A percentile compares a stretch with the other conserved stretches of the same genome.
phyloP scores from a whole-genome alignment of 306 rosid genomes.

The Inga laurina region DNA sequence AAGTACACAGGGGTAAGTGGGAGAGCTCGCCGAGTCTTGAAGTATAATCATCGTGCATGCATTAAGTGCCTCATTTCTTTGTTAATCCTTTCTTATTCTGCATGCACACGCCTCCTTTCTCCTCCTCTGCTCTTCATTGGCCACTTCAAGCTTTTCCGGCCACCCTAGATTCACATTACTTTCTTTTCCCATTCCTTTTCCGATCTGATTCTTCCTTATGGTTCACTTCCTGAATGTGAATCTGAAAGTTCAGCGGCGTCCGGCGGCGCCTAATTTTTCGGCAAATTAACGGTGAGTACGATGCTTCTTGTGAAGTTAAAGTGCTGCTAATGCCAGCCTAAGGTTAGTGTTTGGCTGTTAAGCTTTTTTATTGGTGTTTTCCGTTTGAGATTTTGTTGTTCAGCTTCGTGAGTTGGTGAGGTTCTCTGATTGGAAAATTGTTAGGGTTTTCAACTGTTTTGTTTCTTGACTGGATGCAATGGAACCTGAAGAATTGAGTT shows the following conservation, averaged over 20 bases:
- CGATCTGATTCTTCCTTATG: conserved; percentile 11
- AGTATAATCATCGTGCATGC: conserved; percentile 99
- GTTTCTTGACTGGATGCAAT: conserved; percentile 20
- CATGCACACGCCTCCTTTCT: conserved; percentile 88
- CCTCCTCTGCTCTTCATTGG: conserved; percentile 8
- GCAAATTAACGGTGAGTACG: conserved; percentile 8
- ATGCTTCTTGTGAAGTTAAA: conserved; percentile 6
- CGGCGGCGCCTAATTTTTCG: conserved; percentile 1
- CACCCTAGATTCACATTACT: conserved; percentile 34
- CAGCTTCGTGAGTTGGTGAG: conserved; percentile 18
- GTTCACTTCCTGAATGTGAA: conserved; percentile 15
- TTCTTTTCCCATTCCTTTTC: conserved; percentile 11
- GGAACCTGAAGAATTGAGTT: conserved; percentile 44
- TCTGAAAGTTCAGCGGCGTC: not conserved
- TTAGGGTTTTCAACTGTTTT: conserved; percentile 47
- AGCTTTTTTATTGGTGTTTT: conserved; percentile 17
- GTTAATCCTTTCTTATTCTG: conserved; percentile 53
- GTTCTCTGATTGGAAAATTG: conserved; percentile 25
- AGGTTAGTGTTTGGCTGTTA: conserved; percentile 26
- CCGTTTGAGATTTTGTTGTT: conserved; percentile 9
- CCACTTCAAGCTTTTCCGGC: conserved; percentile 27
- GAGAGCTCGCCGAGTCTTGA: conserved; percentile 91
- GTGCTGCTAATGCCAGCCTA: conserved; percentile 6
- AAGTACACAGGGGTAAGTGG: conserved; percentile 34
- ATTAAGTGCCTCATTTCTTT: conserved; percentile 55